These are phyloP conservation scores for Clausena lansium DNA, from an alignment of 345 rosid species.

Conservation along the genomic window DNA sequence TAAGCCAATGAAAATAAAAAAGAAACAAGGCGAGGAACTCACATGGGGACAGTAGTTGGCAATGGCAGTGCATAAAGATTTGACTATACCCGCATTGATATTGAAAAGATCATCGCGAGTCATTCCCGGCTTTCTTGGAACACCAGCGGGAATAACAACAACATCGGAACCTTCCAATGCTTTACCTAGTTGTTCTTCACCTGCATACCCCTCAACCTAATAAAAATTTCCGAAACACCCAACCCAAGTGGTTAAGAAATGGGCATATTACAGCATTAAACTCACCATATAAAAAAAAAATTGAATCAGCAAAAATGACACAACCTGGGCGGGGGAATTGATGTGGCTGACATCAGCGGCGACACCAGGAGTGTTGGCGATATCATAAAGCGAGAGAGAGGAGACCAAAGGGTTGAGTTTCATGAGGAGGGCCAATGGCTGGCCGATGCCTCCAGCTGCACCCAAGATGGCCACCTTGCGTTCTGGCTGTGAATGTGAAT, in stretches of 20 bases:
- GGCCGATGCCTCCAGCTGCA: slow-evolving; percentile 44
- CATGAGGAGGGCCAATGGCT: slow-evolving; percentile 36
- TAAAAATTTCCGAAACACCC: not conserved
- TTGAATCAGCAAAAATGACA: too few species aligned
- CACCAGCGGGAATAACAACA: slow-evolving; percentile 71
- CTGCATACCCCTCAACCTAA: slow-evolving; percentile 41
- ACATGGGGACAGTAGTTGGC: slow-evolving; percentile 59
- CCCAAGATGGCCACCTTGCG: slow-evolving; percentile 34
- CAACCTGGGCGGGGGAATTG: slow-evolving; percentile 29
- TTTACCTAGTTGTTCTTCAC: slow-evolving; percentile 37
- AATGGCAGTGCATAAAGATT: slow-evolving; percentile 48
- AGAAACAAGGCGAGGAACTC: not conserved
- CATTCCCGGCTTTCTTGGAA: slow-evolving; percentile 79
- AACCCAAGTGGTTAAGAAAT: not conserved
- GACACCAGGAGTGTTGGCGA: slow-evolving; percentile 39
- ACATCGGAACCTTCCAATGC: slow-evolving; percentile 62
- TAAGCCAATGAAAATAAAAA: not conserved
- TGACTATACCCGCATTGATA: slow-evolving; percentile 58
- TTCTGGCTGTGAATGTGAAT: slow-evolving; percentile 16
- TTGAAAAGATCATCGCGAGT: slow-evolving; percentile 77
- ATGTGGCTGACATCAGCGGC: slow-evolving; percentile 45
- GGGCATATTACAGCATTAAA: not conserved
- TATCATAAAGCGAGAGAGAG: slow-evolving; percentile 34
- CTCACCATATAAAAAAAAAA: not conserved
- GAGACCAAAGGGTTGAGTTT: slow-evolving; percentile 41